A percentile compares a stretch with the other conserved stretches of the same genome.
Conservation (phyloP, 1,284 basidiomycete genomes). For the Rhizopogon parksii region DNA sequence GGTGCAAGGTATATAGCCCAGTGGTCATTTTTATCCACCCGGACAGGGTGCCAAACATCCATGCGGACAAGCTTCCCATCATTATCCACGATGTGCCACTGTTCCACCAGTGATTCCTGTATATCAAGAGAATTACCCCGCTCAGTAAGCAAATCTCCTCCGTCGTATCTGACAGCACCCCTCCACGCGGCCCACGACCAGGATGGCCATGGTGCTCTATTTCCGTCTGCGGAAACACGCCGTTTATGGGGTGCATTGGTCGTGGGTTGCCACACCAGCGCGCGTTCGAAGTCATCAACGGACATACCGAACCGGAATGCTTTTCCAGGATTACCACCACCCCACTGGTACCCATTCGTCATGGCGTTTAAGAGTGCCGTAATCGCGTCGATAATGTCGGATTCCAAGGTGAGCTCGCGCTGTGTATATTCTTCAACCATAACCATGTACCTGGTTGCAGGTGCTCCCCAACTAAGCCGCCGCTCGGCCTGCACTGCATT, state of each 20-base stretch:
- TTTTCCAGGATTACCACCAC: too few relatives aligned
- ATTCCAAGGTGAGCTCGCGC: too few relatives aligned
- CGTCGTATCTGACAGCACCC: slow-evolving; percentile 11
- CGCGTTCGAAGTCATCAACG: too few relatives aligned
- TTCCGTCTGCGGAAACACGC: slow-evolving; percentile 1
- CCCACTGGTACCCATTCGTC: background rate
- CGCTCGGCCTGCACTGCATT: background rate
- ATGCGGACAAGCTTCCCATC: too few relatives aligned
- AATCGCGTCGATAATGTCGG: too few relatives aligned
- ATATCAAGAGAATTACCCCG: background rate
- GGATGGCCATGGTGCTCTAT: slow-evolving; percentile 9
- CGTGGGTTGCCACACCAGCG: slow-evolving; percentile 1
- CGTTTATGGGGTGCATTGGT: background rate
- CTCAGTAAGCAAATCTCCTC: background rate
- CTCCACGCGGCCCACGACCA: slow-evolving; percentile 20
- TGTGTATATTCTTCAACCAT: too few relatives aligned
- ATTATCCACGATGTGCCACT: too few relatives aligned
- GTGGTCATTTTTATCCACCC: background rate
- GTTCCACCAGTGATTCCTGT: background rate
- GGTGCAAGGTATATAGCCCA: slow-evolving; percentile 1
- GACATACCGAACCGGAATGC: too few relatives aligned
- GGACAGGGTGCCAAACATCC: too few relatives aligned
- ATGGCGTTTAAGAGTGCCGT: too few relatives aligned
- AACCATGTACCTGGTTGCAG: too few relatives aligned
- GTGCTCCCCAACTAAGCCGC: too few relatives aligned